Percentiles rank a stretch among this genome's conserved stretches.
Conservation (phyloP, 495 filamentous ascomycete species). For the Aspergillus saccharolyticus region DNA sequence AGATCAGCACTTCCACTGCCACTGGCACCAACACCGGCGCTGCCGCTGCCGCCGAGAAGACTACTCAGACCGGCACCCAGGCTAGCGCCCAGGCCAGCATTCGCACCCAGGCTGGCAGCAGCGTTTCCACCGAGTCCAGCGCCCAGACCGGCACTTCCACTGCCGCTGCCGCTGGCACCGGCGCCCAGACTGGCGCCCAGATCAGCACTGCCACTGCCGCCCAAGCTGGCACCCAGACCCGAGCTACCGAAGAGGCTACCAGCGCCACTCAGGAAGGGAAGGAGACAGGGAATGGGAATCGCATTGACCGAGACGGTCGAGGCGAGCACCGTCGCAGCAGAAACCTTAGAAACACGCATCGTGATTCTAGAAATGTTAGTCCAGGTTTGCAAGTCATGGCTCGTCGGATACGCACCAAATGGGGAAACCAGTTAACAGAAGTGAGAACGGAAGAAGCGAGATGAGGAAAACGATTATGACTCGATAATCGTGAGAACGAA, state of each 20-base stretch:
- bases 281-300: slow-evolving; percentile 6
- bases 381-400: too few species aligned
- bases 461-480: background rate
- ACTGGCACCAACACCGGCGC: background rate
- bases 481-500: background rate
- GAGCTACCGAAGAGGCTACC: slow-evolving; percentile 2
- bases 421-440: background rate
- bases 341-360: slow-evolving; percentile 1
- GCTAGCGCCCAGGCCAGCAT: background rate
- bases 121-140: background rate
- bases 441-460: background rate
- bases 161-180: background rate
- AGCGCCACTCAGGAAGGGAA: slow-evolving; percentile 7
- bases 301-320: background rate
- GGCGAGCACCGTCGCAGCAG: background rate
- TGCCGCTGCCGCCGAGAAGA: background rate
- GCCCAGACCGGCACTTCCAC: background rate
- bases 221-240: slow-evolving; percentile 1
- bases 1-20: background rate
- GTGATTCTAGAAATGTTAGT: background rate
- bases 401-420: background rate
- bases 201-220: background rate
- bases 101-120: background rate
- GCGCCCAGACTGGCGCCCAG: background rate
- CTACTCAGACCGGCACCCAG: background rate